Evolutionary conservation across 2,329 filamentous ascomycete species (phyloP), one percentile per base, ranked within the genome.

Genomic region (Curvularia sp.): DNA sequence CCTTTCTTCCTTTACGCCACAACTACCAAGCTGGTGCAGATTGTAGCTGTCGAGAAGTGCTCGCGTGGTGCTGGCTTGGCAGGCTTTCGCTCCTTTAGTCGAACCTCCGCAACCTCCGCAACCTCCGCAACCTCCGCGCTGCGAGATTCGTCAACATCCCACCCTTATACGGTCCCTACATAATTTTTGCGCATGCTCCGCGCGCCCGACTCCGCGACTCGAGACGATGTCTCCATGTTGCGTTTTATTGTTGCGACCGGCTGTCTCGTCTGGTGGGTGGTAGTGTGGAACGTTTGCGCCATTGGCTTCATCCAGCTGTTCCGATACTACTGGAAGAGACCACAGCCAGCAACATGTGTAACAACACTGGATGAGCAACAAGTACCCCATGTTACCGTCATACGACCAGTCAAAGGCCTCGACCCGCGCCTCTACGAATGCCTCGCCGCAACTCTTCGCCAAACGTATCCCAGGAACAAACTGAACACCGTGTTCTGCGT

Each of bases 371-470:
- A 76, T 7, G 64, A 68, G 53, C 63, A 69, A 28, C 79, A 88
- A 39, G 82, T 92, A 3, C 94, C 93, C 15, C 88, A 92, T 79
- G 85, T 99, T 69, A 98, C 95, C 31, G 85, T 97, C 60, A 93
- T 99, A 66, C 90, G 95, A 2, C 96, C 95, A 0, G 89, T 97
- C 64, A 98, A 97, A 79, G 95, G 93, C 60, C 84, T 96, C 55
- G 95, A 98, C 75, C 91, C 93, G 4, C 86, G 88, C 64, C 87
- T 98, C 24, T 97, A 96, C 82, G 92, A 97, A 71, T 98, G 95
- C 72, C 88, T 99, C 41, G 90, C 91, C 30, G 90, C 93, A 5
- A 92, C 90, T 1, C 93, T 97, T 75, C 86, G 82, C 47, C 93
- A 97, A 76, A 84, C 87, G 54, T 98, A 98, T 73, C 92, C 94